Evolutionary conservation across 495 filamentous ascomycete genomes (phyloP).

Genomic region (Cercophora sp.): DNA sequence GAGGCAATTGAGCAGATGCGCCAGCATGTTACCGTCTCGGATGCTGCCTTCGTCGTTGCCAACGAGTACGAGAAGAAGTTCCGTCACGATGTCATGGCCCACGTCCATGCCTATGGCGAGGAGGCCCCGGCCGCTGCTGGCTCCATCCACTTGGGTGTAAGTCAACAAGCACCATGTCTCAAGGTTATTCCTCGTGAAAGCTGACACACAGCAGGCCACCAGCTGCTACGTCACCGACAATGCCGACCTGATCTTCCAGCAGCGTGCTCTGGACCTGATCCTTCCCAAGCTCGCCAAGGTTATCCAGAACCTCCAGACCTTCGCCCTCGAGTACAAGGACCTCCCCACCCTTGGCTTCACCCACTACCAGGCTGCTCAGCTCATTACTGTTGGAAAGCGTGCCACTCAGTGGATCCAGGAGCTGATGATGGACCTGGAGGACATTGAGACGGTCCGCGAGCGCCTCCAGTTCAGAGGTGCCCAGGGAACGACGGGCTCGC

Average conservation of each 20-base stretch:
- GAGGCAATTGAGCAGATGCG: slow-evolving; percentile 75
- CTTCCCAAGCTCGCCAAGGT: slow-evolving; percentile 83
- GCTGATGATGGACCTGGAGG: slow-evolving; percentile 78
- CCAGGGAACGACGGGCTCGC: slow-evolving; percentile 42
- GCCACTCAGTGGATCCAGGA: slow-evolving; percentile 78
- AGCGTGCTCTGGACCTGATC: slow-evolving; percentile 60
- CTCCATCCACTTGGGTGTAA: slow-evolving; percentile 73
- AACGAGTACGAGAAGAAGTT: slow-evolving; percentile 63
- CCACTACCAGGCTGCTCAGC: slow-evolving; percentile 62
- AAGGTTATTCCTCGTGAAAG: no score
- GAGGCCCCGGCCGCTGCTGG: slow-evolving; percentile 82
- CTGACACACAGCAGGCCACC: slow-evolving; percentile 17
- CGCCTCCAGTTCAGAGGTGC: slow-evolving; percentile 69
- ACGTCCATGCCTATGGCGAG: slow-evolving; percentile 60
- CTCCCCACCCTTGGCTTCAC: slow-evolving; percentile 69
- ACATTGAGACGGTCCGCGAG: slow-evolving; percentile 69
- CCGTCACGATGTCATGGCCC: slow-evolving; percentile 59
- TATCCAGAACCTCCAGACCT: slow-evolving; percentile 72
- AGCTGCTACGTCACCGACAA: slow-evolving; percentile 58
- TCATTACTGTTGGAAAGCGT: slow-evolving; percentile 79
- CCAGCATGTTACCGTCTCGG: slow-evolving; percentile 64
- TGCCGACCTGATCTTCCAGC: slow-evolving; percentile 75
- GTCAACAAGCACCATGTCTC: no score
- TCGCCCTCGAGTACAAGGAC: slow-evolving; percentile 73
- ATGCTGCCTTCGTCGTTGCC: slow-evolving; percentile 74